Base-by-base conservation (phyloP, 306 rosid genomes). In the Mimosa pudica region DNA sequence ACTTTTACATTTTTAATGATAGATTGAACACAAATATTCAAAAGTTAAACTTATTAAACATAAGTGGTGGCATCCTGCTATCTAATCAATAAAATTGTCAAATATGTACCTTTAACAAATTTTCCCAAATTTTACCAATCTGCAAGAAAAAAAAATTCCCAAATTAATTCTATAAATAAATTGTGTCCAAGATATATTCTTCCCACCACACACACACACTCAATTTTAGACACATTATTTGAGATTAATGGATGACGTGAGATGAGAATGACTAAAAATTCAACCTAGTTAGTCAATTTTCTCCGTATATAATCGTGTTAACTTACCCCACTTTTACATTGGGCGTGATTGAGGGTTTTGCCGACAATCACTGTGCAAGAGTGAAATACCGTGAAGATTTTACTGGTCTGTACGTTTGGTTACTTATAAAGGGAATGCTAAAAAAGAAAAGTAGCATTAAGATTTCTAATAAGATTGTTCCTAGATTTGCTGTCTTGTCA, bases 351-450 rank as follows among this genome's bases (percentile, higher is more conserved):
- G 52, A 67, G 71, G 87, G 83, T 74, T 83, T 74, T 71, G 85
- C 87, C 85, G 87, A 86, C 89, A 24, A 48, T 57, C 60, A 70
- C 64, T 76, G 33, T 80, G 16, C 42, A 76, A 63, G 20, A 71
- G 64, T 63, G 16, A 38, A 13, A 13, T 1, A n/a, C 78, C 51
- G 73, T 46, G 73, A 1, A 18, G 14, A 4, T 68, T 51, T 51
- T 60, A 69, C 4, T 72, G 47, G 32, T 48, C 46, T 73, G 16
- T 55, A 45, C 32, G 14, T 42, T 70, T 12, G 35, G 24, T 9
- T 18, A 10, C 18, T 12, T 18, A 9, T 9, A 33, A 49, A 4
- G 62, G 14, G 51, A 24, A 52, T 61, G 32, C 67, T 30, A 3
- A 60, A 24, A 60, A 20, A 8, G 45, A 70, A 13, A 18, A 75